Evolutionary conservation across 148 eudicot species (phyloP), one percentile per base, ranked within the genome.

Genomic region (Pouteria glomerata): DNA sequence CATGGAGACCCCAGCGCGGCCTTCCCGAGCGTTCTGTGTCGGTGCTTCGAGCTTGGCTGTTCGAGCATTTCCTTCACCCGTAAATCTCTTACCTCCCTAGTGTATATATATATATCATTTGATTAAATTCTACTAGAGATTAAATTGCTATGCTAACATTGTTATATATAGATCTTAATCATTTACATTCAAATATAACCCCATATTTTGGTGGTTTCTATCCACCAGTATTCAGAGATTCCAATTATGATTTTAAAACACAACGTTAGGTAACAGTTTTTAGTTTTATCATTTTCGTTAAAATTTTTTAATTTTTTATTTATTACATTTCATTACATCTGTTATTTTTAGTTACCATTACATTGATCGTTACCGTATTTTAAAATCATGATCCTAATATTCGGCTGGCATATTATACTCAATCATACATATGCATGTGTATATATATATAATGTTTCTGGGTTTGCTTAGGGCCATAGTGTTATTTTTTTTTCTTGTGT

Each of bases 21-120:
- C 64, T 95, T 57, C 99, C 99, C 1, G 99, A 95, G 70, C 79
- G 96, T 61, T 85, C 97, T 0, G 99, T 95, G 21, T 89, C 99
- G 3, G 82, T 92, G 63, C 96, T 95, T 65, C 91, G 99, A 3
- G 99, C 99, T 66, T 95, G 99, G 99, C 96, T 95, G 62, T 95
- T 95, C 31, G 99, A 95, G 80, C 97, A 95, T 77, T 95, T 92
- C 72, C 90, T 95, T 35, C 94, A 95, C 82, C 99, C 99, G 99
- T 95, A 74, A 57, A 23, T 64, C n/a, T 65, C 35, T 65, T 18
- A 15, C 15, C 19, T 21, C 51, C 27, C 23, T 61, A 26, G 18
- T 35, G 31, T n/a, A n/a, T n/a, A n/a, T n/a, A n/a, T n/a, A n/a
- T n/a, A n/a, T n/a, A n/a, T n/a, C n/a, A n/a, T n/a, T n/a, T n/a